Conservation (phyloP, 139 green algal genomes). For the Picochlorum sp. region DNA sequence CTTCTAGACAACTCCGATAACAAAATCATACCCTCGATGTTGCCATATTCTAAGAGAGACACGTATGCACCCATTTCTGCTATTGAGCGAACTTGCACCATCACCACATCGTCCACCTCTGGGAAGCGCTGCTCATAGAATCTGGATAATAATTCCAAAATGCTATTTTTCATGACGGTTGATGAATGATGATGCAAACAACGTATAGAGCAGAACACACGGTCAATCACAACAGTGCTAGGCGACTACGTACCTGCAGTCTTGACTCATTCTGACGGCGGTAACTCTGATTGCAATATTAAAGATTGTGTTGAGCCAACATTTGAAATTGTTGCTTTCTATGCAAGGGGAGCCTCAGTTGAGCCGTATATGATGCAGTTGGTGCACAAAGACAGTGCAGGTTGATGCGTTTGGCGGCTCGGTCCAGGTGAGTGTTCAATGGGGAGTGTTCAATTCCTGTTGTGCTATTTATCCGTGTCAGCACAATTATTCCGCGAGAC, state of each 20-base stretch:
- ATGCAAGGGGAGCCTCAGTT: no score
- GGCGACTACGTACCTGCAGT: constrained; percentile 16
- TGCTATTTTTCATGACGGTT: no score
- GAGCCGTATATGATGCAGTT: no score
- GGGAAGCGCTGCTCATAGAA: constrained; percentile 95
- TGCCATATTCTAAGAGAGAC: constrained; percentile 84
- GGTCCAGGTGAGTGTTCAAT: neutral
- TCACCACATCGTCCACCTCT: constrained; percentile 97
- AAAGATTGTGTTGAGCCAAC: no score
- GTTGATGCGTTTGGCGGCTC: neutral
- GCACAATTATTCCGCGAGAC: no score
- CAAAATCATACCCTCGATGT: constrained; percentile 97
- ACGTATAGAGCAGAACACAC: constrained; percentile 3
- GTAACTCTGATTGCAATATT: no score
- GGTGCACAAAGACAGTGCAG: no score
- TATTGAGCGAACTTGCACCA: constrained; percentile 88
- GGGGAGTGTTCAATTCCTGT: neutral
- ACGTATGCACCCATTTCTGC: constrained; percentile 99
- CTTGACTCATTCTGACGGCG: constrained; percentile 13
- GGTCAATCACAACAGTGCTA: neutral
- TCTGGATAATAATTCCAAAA: no score
- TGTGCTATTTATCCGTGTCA: neutral
- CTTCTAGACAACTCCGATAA: constrained; percentile 94
- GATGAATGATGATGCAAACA: constrained; percentile 8
- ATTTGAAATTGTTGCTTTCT: no score